Conservation (phyloP, 106 monocot genomes). For the Platanthera guangdongensis region DNA sequence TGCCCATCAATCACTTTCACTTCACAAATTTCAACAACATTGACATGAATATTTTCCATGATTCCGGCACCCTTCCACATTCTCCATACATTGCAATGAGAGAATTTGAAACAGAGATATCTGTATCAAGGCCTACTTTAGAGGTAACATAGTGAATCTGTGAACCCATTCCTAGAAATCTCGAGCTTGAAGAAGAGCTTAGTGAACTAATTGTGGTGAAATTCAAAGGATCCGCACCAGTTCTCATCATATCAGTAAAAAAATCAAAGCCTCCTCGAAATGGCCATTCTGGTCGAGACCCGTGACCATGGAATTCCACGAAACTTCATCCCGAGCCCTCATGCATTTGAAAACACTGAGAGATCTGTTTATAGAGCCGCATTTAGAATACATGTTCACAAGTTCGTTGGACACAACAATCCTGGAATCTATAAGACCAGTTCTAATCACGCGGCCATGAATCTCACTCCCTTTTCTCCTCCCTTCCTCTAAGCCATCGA, state of each 20-base stretch:
- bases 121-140: slow-evolving; percentile 60
- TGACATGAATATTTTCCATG: slow-evolving; percentile 45
- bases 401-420: slow-evolving; percentile 56
- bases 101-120: slow-evolving; percentile 78
- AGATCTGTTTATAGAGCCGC: slow-evolving; percentile 54
- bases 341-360: slow-evolving; percentile 44
- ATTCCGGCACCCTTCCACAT: slow-evolving; percentile 34
- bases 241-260: slow-evolving; percentile 42
- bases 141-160: slow-evolving; percentile 49
- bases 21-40: too few relatives aligned
- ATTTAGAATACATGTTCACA: slow-evolving; percentile 85
- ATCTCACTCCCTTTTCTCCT: slow-evolving; percentile 57
- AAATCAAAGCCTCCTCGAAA: slow-evolving; percentile 39
- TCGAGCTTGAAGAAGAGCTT: slow-evolving; percentile 49
- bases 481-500: slow-evolving; percentile 38
- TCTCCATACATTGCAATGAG: slow-evolving; percentile 67
- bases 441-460: slow-evolving; percentile 48
- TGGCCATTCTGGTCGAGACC: slow-evolving; percentile 70
- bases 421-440: slow-evolving; percentile 21
- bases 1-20: too few relatives aligned
- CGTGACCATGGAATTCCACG: slow-evolving; percentile 78
- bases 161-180: slow-evolving; percentile 25
- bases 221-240: slow-evolving; percentile 32
- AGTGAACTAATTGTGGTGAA: slow-evolving; percentile 60
- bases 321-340: slow-evolving; percentile 48